These are phyloP conservation scores for Kondoa subrosea DNA, from an alignment of 768 basidiomycete species.

Conservation along the genomic window DNA sequence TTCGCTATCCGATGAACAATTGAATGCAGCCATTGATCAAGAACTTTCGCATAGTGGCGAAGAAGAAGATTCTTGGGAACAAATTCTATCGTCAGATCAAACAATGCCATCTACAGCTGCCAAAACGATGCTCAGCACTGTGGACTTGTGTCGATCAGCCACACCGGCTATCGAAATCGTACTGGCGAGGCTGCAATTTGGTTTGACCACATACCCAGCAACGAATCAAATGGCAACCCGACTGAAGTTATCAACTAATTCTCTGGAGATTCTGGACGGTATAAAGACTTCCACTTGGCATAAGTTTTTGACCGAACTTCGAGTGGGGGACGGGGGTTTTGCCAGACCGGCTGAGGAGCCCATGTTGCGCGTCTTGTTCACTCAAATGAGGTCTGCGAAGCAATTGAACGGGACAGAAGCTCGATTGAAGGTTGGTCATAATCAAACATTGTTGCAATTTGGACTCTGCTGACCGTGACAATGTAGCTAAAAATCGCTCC, in stretches of 20 bases:
- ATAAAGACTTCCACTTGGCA: slow-evolving; percentile 98
- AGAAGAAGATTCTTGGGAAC: slow-evolving; percentile 38
- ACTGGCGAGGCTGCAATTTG: slow-evolving; percentile 47
- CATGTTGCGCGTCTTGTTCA: slow-evolving; percentile 78
- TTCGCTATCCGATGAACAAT: slow-evolving; percentile 16
- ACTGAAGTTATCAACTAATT: slow-evolving; percentile 48
- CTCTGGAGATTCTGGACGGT: slow-evolving; percentile 83
- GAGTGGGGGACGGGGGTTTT: slow-evolving; percentile 69
- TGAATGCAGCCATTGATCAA: slow-evolving; percentile 66
- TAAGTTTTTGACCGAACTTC: slow-evolving; percentile 78
- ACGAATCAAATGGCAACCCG: slow-evolving; percentile 46
- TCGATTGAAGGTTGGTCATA: too few relatives aligned
- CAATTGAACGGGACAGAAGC: slow-evolving; percentile 58
- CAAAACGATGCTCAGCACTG: too few relatives aligned
- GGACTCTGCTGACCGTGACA: slow-evolving; percentile 1
- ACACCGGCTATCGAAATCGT: slow-evolving; percentile 69
- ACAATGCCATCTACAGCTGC: too few relatives aligned
- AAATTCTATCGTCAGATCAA: slow-evolving; percentile 24
- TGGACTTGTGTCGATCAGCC: slow-evolving; percentile 42
- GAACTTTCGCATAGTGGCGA: slow-evolving; percentile 54
- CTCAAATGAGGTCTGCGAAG: slow-evolving; percentile 47
- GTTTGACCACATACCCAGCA: slow-evolving; percentile 37
- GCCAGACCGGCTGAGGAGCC: slow-evolving; percentile 76
- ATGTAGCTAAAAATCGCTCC: slow-evolving; percentile 80
- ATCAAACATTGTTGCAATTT: too few relatives aligned